Evolutionary conservation across 164 flowering plant species (phyloP), one percentile per base, ranked within the genome.

Genomic region (Annona squamosa): DNA sequence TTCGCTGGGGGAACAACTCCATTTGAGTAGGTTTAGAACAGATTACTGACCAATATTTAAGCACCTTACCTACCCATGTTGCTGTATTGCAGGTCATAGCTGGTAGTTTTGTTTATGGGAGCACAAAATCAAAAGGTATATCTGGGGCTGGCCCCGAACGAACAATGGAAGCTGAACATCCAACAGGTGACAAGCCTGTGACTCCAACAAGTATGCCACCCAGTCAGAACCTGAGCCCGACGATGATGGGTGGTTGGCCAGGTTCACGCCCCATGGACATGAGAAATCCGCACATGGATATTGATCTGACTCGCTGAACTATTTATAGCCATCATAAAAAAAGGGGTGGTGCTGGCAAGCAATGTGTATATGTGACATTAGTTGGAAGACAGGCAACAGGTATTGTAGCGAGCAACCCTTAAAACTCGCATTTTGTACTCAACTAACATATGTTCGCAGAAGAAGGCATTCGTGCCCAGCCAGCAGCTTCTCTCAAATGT

Each of bases 301-400:
- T 92, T 72, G 92, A 92, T 86, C 83, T 92, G 84, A 87, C 85
- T 3, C 89, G 91, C 4, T 90, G 93, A 80, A 88, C 46, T 5
- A 17, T 65, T 46, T 45, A 5, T 63, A 1, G 72, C 61, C 37
- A 68, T 71, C 77, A 37, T 63, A 68, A 56, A 69, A 26, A 77
- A 76, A 67, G 79, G 70, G 71, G 44, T 44, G 47, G 44, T 41
- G 63, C 19, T 46, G 73, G 63, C n/a, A 59, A 77, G 69, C 42
- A 47, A 47, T 75, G 65, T 84, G 88, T 84, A 85, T 73, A 86
- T 82, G 76, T 77, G 79, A 77, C 82, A 67, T 84, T 62, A 5
- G 73, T 48, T 63, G 65, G 37, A 63, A 63, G 65, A 63, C 19
- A 17, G 66, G 26, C 13, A 16, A 52, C 59, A 52, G 59, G 59